phyloP scores from a whole-genome alignment of 2,329 filamentous ascomycete genomes.

The Meredithiella fracta region DNA sequence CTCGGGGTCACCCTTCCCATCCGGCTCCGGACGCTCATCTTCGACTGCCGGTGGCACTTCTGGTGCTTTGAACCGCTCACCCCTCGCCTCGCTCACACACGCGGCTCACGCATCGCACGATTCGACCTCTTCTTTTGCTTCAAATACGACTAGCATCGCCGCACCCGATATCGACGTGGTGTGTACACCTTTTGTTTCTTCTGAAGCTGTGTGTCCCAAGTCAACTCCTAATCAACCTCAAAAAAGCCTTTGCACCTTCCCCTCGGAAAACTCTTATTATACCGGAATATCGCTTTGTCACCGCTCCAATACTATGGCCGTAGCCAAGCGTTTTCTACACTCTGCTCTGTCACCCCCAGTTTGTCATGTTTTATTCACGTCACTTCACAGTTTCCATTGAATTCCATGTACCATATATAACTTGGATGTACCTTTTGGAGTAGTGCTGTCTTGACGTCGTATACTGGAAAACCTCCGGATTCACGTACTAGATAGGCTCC shows the following conservation, averaged over 20 bases:
- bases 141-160: slow-evolving; percentile 10
- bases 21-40: background rate
- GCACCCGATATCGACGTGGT: slow-evolving; percentile 11
- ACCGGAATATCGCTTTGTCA: background rate
- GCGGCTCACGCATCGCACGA: slow-evolving; percentile 1
- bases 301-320: background rate
- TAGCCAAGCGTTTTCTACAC: background rate
- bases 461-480: background rate
- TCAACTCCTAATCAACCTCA: background rate
- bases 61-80: background rate
- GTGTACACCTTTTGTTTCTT: slow-evolving; percentile 6
- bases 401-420: background rate
- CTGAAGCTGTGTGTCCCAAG: slow-evolving; percentile 1
- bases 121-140: slow-evolving; percentile 6
- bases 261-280: background rate
- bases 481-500: background rate
- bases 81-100: background rate
- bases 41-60: background rate
- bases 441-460: background rate
- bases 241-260: background rate
- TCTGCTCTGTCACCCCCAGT: background rate
- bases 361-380: background rate
- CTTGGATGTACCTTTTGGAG: background rate
- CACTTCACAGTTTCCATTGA: background rate
- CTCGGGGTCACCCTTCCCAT: background rate